Percentiles rank a stretch among this genome's conserved stretches.
Evolutionary conservation across 352 stramenopile genomes (phyloP).

Genomic region (Halophytophthora polymorphica): DNA sequence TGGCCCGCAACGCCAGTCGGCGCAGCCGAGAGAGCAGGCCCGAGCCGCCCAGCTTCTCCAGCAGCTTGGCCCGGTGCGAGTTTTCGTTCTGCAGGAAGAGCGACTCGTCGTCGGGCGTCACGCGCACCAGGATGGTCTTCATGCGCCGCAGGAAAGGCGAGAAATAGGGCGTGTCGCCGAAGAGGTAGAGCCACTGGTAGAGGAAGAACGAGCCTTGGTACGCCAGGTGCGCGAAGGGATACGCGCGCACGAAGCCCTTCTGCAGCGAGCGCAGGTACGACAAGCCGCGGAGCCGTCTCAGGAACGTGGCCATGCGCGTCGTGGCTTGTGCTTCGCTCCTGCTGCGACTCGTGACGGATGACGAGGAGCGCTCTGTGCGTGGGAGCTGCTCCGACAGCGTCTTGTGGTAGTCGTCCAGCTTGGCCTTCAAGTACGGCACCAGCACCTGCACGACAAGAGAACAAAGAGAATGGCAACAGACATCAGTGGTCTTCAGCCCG

Average conservation of each 20-base stretch:
- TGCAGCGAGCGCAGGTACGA: slow-evolving; percentile 48
- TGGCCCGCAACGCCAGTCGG: slow-evolving; percentile 40
- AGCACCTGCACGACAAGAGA: slow-evolving; percentile 36
- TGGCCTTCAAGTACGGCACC: slow-evolving; percentile 77
- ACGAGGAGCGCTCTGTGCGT: slow-evolving; percentile 5
- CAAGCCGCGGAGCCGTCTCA: slow-evolving; percentile 46
- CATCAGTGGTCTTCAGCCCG: neutral
- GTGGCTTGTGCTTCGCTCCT: neutral
- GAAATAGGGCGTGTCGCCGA: slow-evolving; percentile 82
- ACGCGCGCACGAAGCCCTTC: slow-evolving; percentile 56
- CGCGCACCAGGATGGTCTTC: slow-evolving; percentile 71
- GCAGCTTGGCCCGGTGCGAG: slow-evolving; percentile 45
- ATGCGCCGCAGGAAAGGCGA: slow-evolving; percentile 70
- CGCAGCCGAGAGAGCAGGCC: slow-evolving; percentile 41
- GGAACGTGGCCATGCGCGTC: slow-evolving; percentile 30
- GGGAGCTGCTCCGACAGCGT: slow-evolving; percentile 35
- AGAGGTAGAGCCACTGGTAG: slow-evolving; percentile 86
- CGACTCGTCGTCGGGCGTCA: slow-evolving; percentile 67
- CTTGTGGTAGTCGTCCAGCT: slow-evolving; percentile 66
- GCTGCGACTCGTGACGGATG: neutral
- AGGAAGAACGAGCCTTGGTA: slow-evolving; percentile 83
- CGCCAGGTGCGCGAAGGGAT: slow-evolving; percentile 74
- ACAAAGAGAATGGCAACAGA: no score
- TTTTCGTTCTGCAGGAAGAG: slow-evolving; percentile 52
- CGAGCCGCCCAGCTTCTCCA: slow-evolving; percentile 43